These are phyloP conservation scores for Xylaria acuta DNA, from an alignment of 495 filamentous ascomycete species.

Conservation along the genomic window DNA sequence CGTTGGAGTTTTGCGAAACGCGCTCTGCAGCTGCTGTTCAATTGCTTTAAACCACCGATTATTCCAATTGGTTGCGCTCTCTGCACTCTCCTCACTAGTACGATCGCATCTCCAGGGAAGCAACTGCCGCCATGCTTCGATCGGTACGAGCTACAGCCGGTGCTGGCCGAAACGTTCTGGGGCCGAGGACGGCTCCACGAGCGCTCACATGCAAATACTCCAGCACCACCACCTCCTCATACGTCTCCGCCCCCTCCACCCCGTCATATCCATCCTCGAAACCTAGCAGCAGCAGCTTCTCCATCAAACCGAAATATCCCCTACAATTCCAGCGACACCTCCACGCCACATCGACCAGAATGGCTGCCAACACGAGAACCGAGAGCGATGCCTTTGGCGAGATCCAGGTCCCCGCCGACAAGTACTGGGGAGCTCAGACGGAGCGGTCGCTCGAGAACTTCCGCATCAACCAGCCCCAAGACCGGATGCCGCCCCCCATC, in stretches of 20 bases:
- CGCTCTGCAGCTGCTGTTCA: background rate
- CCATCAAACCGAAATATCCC: constrained; percentile 34
- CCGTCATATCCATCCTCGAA: constrained; percentile 32
- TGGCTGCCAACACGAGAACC: constrained; percentile 67
- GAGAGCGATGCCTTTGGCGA: constrained; percentile 98
- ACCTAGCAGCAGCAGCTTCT: constrained; percentile 29
- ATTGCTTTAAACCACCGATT: background rate
- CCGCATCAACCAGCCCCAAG: constrained; percentile 97
- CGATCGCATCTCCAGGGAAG: background rate
- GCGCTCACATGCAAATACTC: constrained; percentile 48
- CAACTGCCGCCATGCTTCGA: constrained; percentile 48
- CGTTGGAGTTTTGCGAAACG: background rate
- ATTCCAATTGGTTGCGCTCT: constrained; percentile 11
- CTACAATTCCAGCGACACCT: constrained; percentile 48
- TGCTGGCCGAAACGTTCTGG: constrained; percentile 42
- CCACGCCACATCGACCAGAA: constrained; percentile 56
- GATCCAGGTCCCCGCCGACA: constrained; percentile 87
- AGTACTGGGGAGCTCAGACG: constrained; percentile 99
- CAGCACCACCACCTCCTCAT: constrained; percentile 31
- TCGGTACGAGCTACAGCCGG: constrained; percentile 47
- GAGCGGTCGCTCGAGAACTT: constrained; percentile 98
- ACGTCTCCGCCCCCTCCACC: constrained; percentile 24
- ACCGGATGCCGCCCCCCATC: constrained; percentile 95
- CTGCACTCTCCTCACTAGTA: background rate
- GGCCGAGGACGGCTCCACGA: constrained; percentile 50